Conservation (phyloP, 2,329 filamentous ascomycete species). For the Verticillium nubilum region DNA sequence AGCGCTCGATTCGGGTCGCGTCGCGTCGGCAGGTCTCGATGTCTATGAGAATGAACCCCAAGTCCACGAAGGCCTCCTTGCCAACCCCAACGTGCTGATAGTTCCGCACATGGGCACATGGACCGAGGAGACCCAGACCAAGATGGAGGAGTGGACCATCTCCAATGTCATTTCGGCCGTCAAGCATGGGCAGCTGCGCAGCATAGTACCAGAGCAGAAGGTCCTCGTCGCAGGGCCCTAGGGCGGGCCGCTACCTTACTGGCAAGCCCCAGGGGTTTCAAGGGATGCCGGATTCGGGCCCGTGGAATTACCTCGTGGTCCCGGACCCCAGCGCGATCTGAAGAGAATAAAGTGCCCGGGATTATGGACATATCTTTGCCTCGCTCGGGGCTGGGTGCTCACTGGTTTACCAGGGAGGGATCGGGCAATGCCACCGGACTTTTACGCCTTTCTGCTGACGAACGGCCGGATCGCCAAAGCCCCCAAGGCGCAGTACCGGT, state of each 20-base stretch:
- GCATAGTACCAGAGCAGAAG: slow-evolving; percentile 67
- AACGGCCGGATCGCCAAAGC: neutral
- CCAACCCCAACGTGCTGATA: slow-evolving; percentile 66
- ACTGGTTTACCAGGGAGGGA: neutral
- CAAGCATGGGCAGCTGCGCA: slow-evolving; percentile 56
- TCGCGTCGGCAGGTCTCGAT: slow-evolving; percentile 68
- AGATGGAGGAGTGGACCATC: slow-evolving; percentile 74
- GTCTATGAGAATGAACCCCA: slow-evolving; percentile 79
- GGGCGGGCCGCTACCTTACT: neutral
- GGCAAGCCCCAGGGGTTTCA: neutral
- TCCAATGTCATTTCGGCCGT: slow-evolving; percentile 62
- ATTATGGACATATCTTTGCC: neutral
- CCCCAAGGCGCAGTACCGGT: too few relatives aligned
- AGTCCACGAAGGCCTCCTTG: slow-evolving; percentile 65
- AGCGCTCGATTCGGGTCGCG: slow-evolving; percentile 64
- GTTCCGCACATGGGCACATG: slow-evolving; percentile 85
- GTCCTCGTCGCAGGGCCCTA: slow-evolving; percentile 12
- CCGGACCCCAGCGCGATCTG: neutral
- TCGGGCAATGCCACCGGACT: neutral
- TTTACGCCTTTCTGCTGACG: neutral
- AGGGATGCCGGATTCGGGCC: neutral
- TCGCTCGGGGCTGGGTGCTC: neutral
- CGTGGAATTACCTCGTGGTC: neutral
- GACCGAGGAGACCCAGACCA: slow-evolving; percentile 59
- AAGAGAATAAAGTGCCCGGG: neutral